Base-by-base conservation (phyloP, 129 eudicot genomes). In the Kitagawia praeruptora region DNA sequence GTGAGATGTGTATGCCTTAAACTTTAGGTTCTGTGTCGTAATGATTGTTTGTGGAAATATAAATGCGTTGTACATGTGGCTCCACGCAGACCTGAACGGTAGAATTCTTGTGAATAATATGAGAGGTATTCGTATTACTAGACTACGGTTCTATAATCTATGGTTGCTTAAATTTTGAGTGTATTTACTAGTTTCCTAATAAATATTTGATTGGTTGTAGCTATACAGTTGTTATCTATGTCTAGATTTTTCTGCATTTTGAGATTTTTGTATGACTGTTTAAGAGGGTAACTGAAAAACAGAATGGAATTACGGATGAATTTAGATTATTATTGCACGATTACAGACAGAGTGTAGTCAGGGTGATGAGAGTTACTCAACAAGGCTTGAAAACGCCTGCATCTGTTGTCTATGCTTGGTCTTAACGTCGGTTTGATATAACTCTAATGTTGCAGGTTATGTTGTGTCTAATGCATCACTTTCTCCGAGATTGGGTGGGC, bases 401-500 rank as follows among this genome's bases (percentile, higher is more conserved):
- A 2, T 23, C 9, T n/a, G 9, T 54, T 53, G 5, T 49, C 23
- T 53, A 7, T 21, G 23, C 64, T 54, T 6, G 64, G 67, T 58
- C 47, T 6, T 66, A 31, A 14, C 6, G n/a, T 64, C 49, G 38
- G 9, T 44, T 28, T 73, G 16, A 58, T 31, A 40, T 13, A 34
- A 27, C 82, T 34, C 76, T 81, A 44, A 69, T 49, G 16, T 93
- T 87, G 15, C 85, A 93, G 98, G 94, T 78, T 84, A 93, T 85
- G 81, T 91, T 85, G 76, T 75, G 56, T 87, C 95, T 77, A 67
- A 83, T 76, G 70, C 48, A 47, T 81, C 96, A 63, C 71, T 89
- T 63, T 84, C 87, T 40, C 87, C 80, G 47, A 88, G 93, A 83
- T 56, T 91, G 78, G 97, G 98, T 53, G 97, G 95, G 64, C 89